Percentiles rank a stretch among this genome's conserved stretches.
Evolutionary conservation across 768 basidiomycete genomes (phyloP).

Genomic region (Tulasnella sp.): DNA sequence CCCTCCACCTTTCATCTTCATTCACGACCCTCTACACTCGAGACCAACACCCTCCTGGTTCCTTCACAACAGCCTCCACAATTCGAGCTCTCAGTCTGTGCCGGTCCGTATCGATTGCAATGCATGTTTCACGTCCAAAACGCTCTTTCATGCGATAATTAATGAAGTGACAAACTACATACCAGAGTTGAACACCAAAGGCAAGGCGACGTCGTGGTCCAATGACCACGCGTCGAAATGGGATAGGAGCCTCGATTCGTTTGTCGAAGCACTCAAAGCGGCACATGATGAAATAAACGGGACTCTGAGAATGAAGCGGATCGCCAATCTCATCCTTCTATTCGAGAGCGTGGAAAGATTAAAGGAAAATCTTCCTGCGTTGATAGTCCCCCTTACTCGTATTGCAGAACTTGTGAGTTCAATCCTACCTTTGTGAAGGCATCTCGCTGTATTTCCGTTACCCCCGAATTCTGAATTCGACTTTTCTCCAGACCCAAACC

Average conservation of each 20-base stretch:
- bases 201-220: conserved; percentile 20
- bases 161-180: conserved; percentile 57
- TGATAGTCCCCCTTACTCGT: conserved; percentile 66
- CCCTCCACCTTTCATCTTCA: conserved; percentile 60
- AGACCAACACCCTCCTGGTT: conserved; percentile 32
- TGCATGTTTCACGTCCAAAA: conserved; percentile 55
- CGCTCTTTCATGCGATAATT: conserved; percentile 64
- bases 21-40: conserved; percentile 56
- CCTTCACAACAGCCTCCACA: background rate
- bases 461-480: conserved; percentile 17
- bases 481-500: conserved; percentile 48
- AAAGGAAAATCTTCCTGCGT: conserved; percentile 56
- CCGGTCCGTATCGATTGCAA: conserved; percentile 21
- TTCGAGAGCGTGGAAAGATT: conserved; percentile 67
- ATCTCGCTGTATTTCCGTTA: background rate
- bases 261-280: conserved; percentile 21
- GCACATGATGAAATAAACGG: background rate
- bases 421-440: background rate
- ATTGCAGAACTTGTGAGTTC: conserved; percentile 60
- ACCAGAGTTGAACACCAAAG: conserved; percentile 42
- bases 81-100: conserved; percentile 7
- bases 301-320: background rate
- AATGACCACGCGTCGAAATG: conserved; percentile 15
- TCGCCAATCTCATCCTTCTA: conserved; percentile 49
- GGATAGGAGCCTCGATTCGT: conserved; percentile 26